Evolutionary conservation across 2,329 filamentous ascomycete species (phyloP), one percentile per base, ranked within the genome.

Genomic region (Paracoccidioides lutzii): DNA sequence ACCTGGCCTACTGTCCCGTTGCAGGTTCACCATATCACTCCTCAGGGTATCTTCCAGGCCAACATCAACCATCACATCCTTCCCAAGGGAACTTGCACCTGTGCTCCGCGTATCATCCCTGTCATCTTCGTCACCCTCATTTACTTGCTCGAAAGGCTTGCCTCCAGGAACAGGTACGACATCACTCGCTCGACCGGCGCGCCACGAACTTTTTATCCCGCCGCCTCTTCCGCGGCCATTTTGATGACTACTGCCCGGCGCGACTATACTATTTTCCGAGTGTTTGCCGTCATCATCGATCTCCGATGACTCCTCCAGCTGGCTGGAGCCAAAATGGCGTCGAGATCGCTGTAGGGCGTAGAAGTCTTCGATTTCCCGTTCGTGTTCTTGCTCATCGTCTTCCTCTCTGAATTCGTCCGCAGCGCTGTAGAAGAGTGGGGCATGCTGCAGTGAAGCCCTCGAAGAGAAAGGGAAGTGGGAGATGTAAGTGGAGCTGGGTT

Each of bases 371-470:
- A 91, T 88, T 67, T 97, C 91, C 54, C 90, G 78, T 64, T 94
- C 88, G 64, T 88, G 84, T 71, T 95, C 90, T 64, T 88, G 86
- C 68, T 93, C 90, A 59, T 97, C 91, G 60, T 96, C 90, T 66
- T 94, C 88, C 71, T 96, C 90, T 59, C 87, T 83, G 61, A 94
- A 93, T 66, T 94, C 89, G 69, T 95, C 90, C 14, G 90, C 81
- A 4, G 88, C 84, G 66, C 89, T 95, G 71, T 93, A 90, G 70
- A 98, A 97, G n/a, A 98, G 77, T 55, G 93, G 93, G 8, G 91
- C 90, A 62, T 90, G 87, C 57, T 88, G 85, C 46, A 82, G 78
- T 4, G 85, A 81, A 58, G 87, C 83, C 52, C 90, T 81, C 9
- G 88, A 89, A 33, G 85, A 82, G 68, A 95, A 95, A 35, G 83